Evolutionary conservation across 768 basidiomycete genomes (phyloP), one percentile per base, ranked within the genome.

Genomic region (Chalciporus sphaerocephalus): DNA sequence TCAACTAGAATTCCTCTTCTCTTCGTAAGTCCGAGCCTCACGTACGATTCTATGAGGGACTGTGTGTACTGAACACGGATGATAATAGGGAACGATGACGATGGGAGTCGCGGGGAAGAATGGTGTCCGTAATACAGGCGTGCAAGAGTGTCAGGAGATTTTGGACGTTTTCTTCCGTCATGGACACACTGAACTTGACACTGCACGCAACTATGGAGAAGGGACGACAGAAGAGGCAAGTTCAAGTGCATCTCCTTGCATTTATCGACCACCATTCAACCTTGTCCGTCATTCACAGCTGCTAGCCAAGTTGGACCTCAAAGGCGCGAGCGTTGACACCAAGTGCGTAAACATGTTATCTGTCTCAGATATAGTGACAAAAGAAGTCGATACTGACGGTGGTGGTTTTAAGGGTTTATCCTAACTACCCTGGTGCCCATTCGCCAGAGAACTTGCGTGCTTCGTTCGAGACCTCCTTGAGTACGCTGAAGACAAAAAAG

Each of bases 21-120:
- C 27, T 27, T 27, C 10, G 27, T 27, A 27, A 10, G 10, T n/a
- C n/a, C n/a, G n/a, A n/a, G n/a, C 10, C 27, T 27, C 9, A 4
- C 10, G 27, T 10, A 9, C 27, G 13, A 27, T 27, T 27, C 2
- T 2, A 1, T 11, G 9, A 11, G 2, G 27, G 10, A 9, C 11
- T 4, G 9, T 11, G 11, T 12, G 4, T 27, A 27, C 27, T 27
- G 27, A 27, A 4, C 11, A 27, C 13, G 1, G 10, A 10, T 27
- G 27, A 27, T 10, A 20, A 24, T 50, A 71, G 70, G 71, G 73
- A 16, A 71, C 72, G 1, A 70, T 69, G 64, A 72, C 65, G 18
- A 55, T 73, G 38, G 73, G 73, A 23, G 61, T 58, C 23, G 39
- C 62, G 17, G 69, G 68, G 5, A 67, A 70, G 52, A 67, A 66